Conservation (phyloP, 2,329 filamentous ascomycete species). For the Claviceps maximensis region DNA sequence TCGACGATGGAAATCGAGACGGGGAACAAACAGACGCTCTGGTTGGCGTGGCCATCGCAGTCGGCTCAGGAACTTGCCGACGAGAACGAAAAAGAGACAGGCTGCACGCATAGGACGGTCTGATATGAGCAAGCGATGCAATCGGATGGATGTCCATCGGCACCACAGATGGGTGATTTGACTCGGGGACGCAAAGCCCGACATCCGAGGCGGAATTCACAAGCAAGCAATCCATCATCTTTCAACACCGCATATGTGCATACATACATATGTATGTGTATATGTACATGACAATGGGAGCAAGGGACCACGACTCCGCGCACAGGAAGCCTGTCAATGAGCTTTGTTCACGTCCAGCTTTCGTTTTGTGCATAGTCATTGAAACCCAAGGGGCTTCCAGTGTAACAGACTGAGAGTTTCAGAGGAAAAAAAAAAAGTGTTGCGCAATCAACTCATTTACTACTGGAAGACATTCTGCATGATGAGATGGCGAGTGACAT, state of each 20-base stretch:
- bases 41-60: neutral
- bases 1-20: too few species aligned
- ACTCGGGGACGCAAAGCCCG: neutral
- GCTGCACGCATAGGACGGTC: neutral
- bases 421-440: neutral
- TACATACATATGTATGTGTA: neutral
- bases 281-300: neutral
- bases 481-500: neutral
- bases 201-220: neutral
- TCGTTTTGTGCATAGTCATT: too few species aligned
- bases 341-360: too few species aligned
- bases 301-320: neutral
- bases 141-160: neutral
- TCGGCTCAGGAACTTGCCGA: neutral
- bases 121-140: neutral
- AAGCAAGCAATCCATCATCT: neutral
- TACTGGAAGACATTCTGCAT: neutral
- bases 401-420: too few species aligned
- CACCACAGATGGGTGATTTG: neutral
- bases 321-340: too few species aligned
- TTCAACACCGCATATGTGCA: neutral
- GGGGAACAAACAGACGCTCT: too few species aligned
- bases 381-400: too few species aligned
- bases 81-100: neutral
- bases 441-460: neutral